Percentiles rank a stretch among this genome's conserved stretches.
Conservation (phyloP, 1,284 basidiomycete genomes). For the Chalciporus sp. region DNA sequence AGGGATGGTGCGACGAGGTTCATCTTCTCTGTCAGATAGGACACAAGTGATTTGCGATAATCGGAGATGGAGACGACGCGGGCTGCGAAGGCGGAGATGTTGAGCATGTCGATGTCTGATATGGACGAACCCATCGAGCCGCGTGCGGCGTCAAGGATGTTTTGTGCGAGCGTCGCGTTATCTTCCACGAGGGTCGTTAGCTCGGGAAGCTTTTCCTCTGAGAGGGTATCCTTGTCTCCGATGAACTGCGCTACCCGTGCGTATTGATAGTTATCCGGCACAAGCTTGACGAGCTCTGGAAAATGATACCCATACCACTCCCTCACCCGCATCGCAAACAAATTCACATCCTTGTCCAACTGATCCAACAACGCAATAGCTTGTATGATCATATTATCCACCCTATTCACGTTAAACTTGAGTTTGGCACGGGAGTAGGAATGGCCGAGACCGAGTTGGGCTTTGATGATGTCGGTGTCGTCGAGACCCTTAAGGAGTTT, state of each 20-base stretch:
- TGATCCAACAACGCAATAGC: constrained; percentile 98
- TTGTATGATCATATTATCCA: constrained; percentile 99
- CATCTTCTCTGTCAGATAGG: constrained; percentile 97
- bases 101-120: constrained; percentile 93
- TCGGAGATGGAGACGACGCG: constrained; percentile 92
- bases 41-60: constrained; percentile 90
- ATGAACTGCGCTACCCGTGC: constrained; percentile 89
- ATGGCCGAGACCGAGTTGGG: constrained; percentile 97
- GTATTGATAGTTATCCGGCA: constrained; percentile 96
- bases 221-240: constrained; percentile 83
- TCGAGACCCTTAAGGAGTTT: constrained; percentile 92
- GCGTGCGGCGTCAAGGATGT: constrained; percentile 92
- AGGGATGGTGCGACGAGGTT: constrained; percentile 95
- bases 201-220: constrained; percentile 79
- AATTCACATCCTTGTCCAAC: constrained; percentile 99
- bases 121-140: constrained; percentile 96
- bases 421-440: constrained; percentile 98
- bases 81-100: constrained; percentile 91
- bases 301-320: constrained; percentile 99
- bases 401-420: constrained; percentile 99
- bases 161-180: constrained; percentile 87
- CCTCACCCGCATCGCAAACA: constrained; percentile 96
- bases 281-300: constrained; percentile 94
- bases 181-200: constrained; percentile 86
- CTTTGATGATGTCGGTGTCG: constrained; percentile 87